Base-by-base conservation (phyloP, 148 eudicot species). In the Vaccinium darrowii region DNA sequence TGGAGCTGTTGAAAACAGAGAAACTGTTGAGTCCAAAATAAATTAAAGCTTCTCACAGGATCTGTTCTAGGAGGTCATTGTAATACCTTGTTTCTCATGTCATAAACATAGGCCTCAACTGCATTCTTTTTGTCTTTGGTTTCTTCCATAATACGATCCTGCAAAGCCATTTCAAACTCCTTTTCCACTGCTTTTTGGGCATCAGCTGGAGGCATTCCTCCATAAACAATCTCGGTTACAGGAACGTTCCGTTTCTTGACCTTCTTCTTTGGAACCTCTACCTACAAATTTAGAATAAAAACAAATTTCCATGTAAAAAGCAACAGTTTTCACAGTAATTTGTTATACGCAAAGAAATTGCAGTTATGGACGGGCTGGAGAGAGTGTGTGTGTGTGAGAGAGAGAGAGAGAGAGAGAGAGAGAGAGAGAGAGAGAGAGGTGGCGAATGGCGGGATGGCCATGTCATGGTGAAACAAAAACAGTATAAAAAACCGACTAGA, bases 151-250 rank as follows among this genome's bases (percentile, higher is more conserved):
- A 94, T 91, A 15, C 98, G 91, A 80, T 96, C 98, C 88, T 94
- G 99, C 83, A 96, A 88, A 82, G 99, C 99, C 98, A 96, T 93
- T 91, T 96, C 99, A 91, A 90, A 93, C 84, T 96, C 99, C 83
- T 93, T 93, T 87, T 96, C 99, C 83, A 91, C 93, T 21, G 98
- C 98, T 81, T 94, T 94, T 52, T 94, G 92, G 75, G 94, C 87
- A 86, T 93, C 98, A 1, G 76, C 86, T 84, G 87, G 89, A 19
- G 88, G 85, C 82, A 96, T 72, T 65, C 86, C 98, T 51, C 99
- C 98, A 87, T 90, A 84, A 65, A 94, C 93, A 57, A 90, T 13
- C 89, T 93, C 99, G 12, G 92, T 83, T 49, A 96, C 92, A 47
- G 95, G 93, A 56, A 96, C 87, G 72, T 77, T 88, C 1, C 86